Percentiles rank a stretch among this genome's conserved stretches.
These are phyloP conservation scores for Leccinum subgranulosum DNA, from an alignment of 768 basidiomycete species.

Conservation along the genomic window DNA sequence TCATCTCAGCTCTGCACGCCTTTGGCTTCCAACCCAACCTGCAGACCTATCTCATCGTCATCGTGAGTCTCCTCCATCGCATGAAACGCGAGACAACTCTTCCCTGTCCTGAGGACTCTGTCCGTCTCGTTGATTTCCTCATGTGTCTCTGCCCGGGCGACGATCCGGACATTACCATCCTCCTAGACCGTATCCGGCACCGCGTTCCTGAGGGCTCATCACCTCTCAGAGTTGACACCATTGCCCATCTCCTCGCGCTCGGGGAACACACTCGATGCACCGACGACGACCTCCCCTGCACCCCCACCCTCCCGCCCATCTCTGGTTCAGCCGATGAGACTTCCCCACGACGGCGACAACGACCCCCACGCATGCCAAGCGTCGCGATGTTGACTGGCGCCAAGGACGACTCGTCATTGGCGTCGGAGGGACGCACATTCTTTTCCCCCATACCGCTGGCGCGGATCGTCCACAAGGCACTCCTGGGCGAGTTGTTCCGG, in stretches of 20 bases:
- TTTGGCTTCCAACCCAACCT: conserved; percentile 33
- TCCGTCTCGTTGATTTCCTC: conserved; percentile 26
- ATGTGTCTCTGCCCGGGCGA: conserved; percentile 19
- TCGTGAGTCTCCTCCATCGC: conserved; percentile 37
- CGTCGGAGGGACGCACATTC: neutral
- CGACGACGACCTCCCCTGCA: conserved; percentile 1
- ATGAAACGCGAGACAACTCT: conserved; percentile 23
- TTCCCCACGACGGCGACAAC: neutral
- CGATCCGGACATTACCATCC: conserved; percentile 8
- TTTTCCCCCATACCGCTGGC: conserved; percentile 23
- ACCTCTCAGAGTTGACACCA: conserved; percentile 8
- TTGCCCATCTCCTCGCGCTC: conserved; percentile 24
- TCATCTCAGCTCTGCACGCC: conserved; percentile 31
- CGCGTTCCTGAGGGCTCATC: conserved; percentile 2
- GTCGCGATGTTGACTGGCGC: conserved; percentile 16
- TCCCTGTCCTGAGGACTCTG: neutral
- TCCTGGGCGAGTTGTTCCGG: conserved; percentile 19
- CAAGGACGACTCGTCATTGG: neutral
- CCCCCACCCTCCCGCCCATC: neutral
- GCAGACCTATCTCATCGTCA: conserved; percentile 39
- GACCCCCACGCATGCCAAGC: conserved; percentile 9
- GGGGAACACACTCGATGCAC: conserved; percentile 1
- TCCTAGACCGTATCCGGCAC: conserved; percentile 16
- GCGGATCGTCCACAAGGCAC: conserved; percentile 19
- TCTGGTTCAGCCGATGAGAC: neutral